Evolutionary conservation across 495 filamentous ascomycete genomes (phyloP).

Genomic region (Aeminium ludgeri): DNA sequence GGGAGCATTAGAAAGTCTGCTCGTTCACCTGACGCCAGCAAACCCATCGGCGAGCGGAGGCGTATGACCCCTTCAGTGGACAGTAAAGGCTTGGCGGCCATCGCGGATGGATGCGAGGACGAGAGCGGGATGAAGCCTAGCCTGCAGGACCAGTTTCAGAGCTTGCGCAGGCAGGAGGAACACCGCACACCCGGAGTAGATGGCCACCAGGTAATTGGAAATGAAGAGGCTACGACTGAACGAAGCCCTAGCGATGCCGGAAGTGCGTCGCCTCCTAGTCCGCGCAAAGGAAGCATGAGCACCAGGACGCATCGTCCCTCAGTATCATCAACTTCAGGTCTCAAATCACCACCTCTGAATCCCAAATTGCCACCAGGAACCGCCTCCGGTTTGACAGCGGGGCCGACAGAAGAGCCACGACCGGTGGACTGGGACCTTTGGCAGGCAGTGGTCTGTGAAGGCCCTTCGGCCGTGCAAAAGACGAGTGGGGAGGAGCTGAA

Average conservation of each 20-base stretch:
- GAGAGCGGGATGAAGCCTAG: constrained; percentile 37
- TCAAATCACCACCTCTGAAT: constrained; percentile 35
- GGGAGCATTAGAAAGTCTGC: constrained; percentile 46
- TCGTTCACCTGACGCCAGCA: constrained; percentile 31
- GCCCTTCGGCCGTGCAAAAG: constrained; percentile 65
- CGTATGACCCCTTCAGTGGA: constrained; percentile 63
- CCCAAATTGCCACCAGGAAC: constrained; percentile 62
- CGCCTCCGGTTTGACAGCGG: constrained; percentile 55
- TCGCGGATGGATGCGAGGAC: constrained; percentile 48
- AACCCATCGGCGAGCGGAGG: constrained; percentile 33
- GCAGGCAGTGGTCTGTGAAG: constrained; percentile 89
- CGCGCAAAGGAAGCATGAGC: constrained; percentile 1
- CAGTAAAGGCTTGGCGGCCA: constrained; percentile 51
- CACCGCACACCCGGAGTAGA: constrained; percentile 17
- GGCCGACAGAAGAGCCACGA: constrained; percentile 44
- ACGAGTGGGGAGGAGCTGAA: constrained; percentile 79
- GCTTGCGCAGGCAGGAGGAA: constrained; percentile 39
- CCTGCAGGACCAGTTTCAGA: constrained; percentile 73
- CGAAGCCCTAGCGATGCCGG: constrained; percentile 8
- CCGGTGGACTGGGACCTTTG: constrained; percentile 94
- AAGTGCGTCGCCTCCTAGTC: constrained; percentile 14
- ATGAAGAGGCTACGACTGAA: background rate
- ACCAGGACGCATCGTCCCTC: constrained; percentile 25
- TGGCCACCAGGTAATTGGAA: background rate
- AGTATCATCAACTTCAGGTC: constrained; percentile 11